phyloP scores from a whole-genome alignment of 805 yeast genomes.

The Pichia nanzhaoensis region DNA sequence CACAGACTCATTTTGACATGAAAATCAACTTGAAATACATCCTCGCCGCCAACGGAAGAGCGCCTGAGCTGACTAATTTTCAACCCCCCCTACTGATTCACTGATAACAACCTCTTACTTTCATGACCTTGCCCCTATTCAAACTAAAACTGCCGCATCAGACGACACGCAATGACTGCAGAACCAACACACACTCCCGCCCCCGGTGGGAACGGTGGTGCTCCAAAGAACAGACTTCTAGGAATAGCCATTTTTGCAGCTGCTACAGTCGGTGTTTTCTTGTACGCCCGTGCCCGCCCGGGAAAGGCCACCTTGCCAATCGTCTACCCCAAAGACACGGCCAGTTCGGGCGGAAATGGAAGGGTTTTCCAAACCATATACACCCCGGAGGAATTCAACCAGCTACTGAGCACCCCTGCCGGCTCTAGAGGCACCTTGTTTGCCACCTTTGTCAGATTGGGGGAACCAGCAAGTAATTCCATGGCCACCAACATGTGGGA shows the following conservation, averaged over 20 bases:
- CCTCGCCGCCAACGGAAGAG: not conserved
- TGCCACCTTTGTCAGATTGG: conserved; percentile 50
- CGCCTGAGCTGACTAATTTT: not conserved
- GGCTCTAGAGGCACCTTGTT: conserved; percentile 10
- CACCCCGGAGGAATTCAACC: conserved; percentile 53
- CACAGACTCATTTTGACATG: too few species aligned
- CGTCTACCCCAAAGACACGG: conserved; percentile 30
- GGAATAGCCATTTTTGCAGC: conserved; percentile 9
- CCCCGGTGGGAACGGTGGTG: too few species aligned
- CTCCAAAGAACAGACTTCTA: not conserved
- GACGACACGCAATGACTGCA: not conserved
- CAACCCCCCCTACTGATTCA: too few species aligned
- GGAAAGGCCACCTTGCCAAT: conserved; percentile 8
- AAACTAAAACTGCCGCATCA: too few species aligned
- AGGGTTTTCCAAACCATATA: conserved; percentile 48
- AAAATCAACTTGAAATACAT: too few species aligned
- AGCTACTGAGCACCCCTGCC: conserved; percentile 28
- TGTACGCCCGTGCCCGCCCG: conserved; percentile 5
- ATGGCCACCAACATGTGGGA: conserved; percentile 55
- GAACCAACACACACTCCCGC: not conserved
- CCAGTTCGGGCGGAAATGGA: conserved; percentile 29
- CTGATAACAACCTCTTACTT: too few species aligned
- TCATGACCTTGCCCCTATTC: too few species aligned
- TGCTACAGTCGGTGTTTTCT: conserved; percentile 4
- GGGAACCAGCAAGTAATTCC: conserved; percentile 55